A percentile compares a stretch with the other conserved stretches of the same genome.
These are phyloP conservation scores for Globisporangium ultimum DNA, from an alignment of 352 stramenopile species.

Conservation along the genomic window DNA sequence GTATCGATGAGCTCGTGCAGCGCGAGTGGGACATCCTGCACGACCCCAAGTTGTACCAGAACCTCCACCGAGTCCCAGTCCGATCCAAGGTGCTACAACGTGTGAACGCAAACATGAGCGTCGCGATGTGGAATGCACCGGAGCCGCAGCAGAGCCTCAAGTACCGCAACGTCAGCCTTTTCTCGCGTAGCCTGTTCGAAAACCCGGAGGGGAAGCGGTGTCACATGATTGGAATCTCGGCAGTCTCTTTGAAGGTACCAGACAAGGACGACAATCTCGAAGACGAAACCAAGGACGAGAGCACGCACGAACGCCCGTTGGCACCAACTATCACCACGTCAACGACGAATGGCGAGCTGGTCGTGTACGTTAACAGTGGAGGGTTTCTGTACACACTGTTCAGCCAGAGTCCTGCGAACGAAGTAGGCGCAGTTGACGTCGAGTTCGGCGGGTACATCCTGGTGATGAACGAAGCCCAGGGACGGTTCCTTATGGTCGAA, in stretches of 20 bases:
- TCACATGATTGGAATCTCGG: not conserved
- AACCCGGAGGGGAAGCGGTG: slow-evolving; percentile 3
- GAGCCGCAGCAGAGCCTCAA: slow-evolving; percentile 3
- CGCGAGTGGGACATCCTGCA: slow-evolving; percentile 6
- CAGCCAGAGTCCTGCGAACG: not conserved
- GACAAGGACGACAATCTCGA: not conserved
- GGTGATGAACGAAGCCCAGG: slow-evolving; percentile 7
- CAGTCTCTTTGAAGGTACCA: not conserved
- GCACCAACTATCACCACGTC: no score
- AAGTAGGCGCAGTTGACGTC: not conserved
- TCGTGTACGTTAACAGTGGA: slow-evolving; percentile 7
- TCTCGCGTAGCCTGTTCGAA: slow-evolving; percentile 1
- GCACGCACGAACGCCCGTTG: not conserved
- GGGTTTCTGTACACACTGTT: slow-evolving; percentile 1
- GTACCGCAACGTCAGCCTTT: slow-evolving; percentile 5
- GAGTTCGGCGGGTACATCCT: slow-evolving; percentile 3
- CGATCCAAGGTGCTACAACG: slow-evolving; percentile 5
- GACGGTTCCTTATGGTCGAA: slow-evolving; percentile 10
- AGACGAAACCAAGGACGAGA: not conserved
- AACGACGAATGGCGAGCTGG: not conserved
- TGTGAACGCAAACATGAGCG: slow-evolving; percentile 6
- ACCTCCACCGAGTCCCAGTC: slow-evolving; percentile 5
- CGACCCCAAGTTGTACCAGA: slow-evolving; percentile 1
- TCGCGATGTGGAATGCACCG: slow-evolving; percentile 7
- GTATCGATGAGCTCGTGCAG: slow-evolving; percentile 2